These are phyloP conservation scores for Leucocoprinus birnbaumii DNA, from an alignment of 768 basidiomycete species.

Conservation along the genomic window DNA sequence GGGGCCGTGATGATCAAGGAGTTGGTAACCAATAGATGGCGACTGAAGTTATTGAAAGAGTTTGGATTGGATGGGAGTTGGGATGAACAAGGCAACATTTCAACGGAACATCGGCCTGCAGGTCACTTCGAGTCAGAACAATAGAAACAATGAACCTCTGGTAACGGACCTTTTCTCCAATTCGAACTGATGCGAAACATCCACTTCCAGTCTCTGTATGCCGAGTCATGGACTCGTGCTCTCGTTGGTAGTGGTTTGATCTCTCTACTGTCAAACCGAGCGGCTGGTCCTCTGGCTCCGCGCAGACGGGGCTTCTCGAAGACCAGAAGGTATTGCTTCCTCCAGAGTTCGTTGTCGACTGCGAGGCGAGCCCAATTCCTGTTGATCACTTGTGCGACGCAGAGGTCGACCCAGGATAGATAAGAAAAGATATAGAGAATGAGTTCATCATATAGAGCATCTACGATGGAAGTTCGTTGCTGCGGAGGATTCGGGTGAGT, in stretches of 20 bases:
- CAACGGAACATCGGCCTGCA: slow-evolving; percentile 63
- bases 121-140: slow-evolving; percentile 4
- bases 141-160: neutral
- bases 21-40: slow-evolving; percentile 59
- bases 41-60: slow-evolving; percentile 15
- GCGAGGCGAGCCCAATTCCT: slow-evolving; percentile 67
- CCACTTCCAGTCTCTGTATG: slow-evolving; percentile 71
- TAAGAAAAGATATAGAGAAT: slow-evolving; percentile 72
- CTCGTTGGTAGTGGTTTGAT: slow-evolving; percentile 57
- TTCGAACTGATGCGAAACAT: slow-evolving; percentile 85
- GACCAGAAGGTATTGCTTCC: slow-evolving; percentile 54
- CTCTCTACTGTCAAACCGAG: slow-evolving; percentile 53
- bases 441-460: slow-evolving; percentile 71
- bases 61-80: slow-evolving; percentile 4
- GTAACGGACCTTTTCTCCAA: slow-evolving; percentile 67
- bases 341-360: slow-evolving; percentile 74
- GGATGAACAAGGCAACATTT: slow-evolving; percentile 22
- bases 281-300: slow-evolving; percentile 62
- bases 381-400: slow-evolving; percentile 57
- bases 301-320: slow-evolving; percentile 69
- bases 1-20: slow-evolving; percentile 57
- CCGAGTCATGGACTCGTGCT: slow-evolving; percentile 28
- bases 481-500: slow-evolving; percentile 11
- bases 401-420: slow-evolving; percentile 66
- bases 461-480: slow-evolving; percentile 41